Conservation (phyloP, 306 rosid genomes). For the Medicago lupulina region DNA sequence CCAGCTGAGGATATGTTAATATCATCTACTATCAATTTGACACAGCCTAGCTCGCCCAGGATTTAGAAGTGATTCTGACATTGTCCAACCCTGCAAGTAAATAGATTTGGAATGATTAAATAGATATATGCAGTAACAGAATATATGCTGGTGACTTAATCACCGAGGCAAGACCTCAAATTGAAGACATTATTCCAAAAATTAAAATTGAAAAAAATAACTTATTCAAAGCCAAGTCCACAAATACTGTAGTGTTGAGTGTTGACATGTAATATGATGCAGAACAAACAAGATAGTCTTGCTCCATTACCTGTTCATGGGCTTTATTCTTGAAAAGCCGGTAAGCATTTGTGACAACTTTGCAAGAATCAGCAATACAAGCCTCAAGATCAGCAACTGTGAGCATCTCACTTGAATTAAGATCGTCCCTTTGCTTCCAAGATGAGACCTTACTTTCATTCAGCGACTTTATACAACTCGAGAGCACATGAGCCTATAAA, state of each 20-base stretch:
- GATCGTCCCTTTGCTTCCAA: constrained; percentile 49
- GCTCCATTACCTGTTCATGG: constrained; percentile 76
- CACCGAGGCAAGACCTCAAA: too few relatives aligned
- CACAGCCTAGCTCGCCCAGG: constrained; percentile 93
- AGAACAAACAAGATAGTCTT: constrained; percentile 8
- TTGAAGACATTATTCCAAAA: too few relatives aligned
- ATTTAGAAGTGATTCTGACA: constrained; percentile 92
- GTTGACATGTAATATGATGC: constrained; percentile 18
- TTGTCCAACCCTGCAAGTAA: constrained; percentile 84
- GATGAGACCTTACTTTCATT: constrained; percentile 44
- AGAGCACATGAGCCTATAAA: constrained; percentile 89
- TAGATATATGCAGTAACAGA: constrained; percentile 8
- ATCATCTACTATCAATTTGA: constrained; percentile 48
- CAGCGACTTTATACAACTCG: constrained; percentile 68
- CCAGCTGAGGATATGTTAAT: constrained; percentile 31
- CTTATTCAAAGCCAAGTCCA: constrained; percentile 13
- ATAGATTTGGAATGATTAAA: constrained; percentile 9
- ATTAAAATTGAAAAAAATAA: too few relatives aligned
- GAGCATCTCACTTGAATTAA: constrained; percentile 43
- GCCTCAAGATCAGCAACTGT: constrained; percentile 63
- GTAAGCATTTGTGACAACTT: constrained; percentile 70
- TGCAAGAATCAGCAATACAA: constrained; percentile 77
- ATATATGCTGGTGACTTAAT: neutral
- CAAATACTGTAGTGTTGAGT: constrained; percentile 4
- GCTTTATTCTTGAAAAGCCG: constrained; percentile 83